These are phyloP conservation scores for Penicillium canariense DNA, from an alignment of 495 filamentous ascomycete genomes.

Conservation along the genomic window DNA sequence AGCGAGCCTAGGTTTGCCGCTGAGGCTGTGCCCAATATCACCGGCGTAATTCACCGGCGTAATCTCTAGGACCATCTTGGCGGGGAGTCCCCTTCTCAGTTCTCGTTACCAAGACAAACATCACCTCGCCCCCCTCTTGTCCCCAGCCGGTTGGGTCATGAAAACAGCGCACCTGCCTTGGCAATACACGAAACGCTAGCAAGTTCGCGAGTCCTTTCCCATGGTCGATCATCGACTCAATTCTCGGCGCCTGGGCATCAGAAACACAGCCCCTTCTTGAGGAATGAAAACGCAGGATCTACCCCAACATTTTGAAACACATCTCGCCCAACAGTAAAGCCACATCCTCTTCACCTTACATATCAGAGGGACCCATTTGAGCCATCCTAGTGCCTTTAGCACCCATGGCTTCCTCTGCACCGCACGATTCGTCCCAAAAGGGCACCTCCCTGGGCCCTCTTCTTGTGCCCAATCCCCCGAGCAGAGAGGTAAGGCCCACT, in stretches of 20 bases:
- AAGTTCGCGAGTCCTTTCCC: not conserved
- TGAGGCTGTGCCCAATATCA: constrained; percentile 1
- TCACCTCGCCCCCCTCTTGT: not conserved
- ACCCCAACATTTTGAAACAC: not conserved
- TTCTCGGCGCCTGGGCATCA: too few relatives aligned
- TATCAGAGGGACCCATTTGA: constrained; percentile 7
- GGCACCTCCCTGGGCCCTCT: constrained; percentile 19
- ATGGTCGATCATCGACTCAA: not conserved
- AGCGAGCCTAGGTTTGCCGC: not conserved
- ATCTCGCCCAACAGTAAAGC: not conserved
- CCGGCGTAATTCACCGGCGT: too few relatives aligned
- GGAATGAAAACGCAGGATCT: not conserved
- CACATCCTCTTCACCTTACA: constrained; percentile 3
- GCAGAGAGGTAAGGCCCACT: constrained; percentile 24
- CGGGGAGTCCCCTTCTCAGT: not conserved
- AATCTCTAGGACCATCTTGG: not conserved
- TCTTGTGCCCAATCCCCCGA: constrained; percentile 17
- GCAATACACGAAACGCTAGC: constrained; percentile 1
- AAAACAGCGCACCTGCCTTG: constrained; percentile 4
- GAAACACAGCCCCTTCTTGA: constrained; percentile 10
- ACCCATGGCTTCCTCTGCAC: constrained; percentile 22
- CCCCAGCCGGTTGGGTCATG: not conserved
- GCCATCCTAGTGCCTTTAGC: not conserved
- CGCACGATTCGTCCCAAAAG: constrained; percentile 12
- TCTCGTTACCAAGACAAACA: not conserved